These are phyloP conservation scores for Phytophthora pseudosyringae DNA, from an alignment of 352 stramenopile species.

Conservation along the genomic window DNA sequence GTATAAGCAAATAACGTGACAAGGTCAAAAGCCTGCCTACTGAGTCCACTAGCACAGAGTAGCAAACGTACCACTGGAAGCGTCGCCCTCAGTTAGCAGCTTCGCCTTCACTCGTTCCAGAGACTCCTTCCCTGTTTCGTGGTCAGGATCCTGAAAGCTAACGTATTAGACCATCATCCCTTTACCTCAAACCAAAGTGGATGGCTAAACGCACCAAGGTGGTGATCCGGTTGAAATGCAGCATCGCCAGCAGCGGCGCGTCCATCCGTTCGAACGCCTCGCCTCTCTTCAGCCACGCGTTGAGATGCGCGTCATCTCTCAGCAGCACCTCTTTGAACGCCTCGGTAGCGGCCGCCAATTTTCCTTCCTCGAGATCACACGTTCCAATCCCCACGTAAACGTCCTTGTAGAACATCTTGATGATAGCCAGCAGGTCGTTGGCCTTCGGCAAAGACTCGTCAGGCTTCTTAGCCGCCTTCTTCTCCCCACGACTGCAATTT, in stretches of 20 bases:
- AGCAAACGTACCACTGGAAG: constrained; percentile 26
- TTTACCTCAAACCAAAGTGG: no score
- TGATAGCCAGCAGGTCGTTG: constrained; percentile 58
- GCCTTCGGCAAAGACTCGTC: constrained; percentile 39
- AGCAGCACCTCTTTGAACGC: constrained; percentile 77
- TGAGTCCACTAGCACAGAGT: background rate
- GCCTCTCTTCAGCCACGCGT: constrained; percentile 62
- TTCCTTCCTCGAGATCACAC: constrained; percentile 40
- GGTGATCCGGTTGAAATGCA: constrained; percentile 71
- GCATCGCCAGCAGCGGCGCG: constrained; percentile 63
- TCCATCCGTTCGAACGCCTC: constrained; percentile 63
- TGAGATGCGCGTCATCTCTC: constrained; percentile 50
- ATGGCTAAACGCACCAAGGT: constrained; percentile 41
- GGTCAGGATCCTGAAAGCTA: constrained; percentile 32
- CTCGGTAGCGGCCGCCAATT: constrained; percentile 52
- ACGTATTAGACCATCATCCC: constrained; percentile 3
- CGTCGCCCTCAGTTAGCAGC: constrained; percentile 34
- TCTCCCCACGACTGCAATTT: constrained; percentile 22
- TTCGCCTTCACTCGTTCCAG: constrained; percentile 42
- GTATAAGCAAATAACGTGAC: background rate
- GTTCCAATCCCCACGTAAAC: constrained; percentile 59
- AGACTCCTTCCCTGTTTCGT: constrained; percentile 36
- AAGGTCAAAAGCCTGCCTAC: background rate
- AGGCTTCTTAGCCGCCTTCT: constrained; percentile 13
- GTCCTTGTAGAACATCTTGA: constrained; percentile 78